These are phyloP conservation scores for Paxillus ammoniavirescens DNA, from an alignment of 768 basidiomycete genomes.

Conservation along the genomic window DNA sequence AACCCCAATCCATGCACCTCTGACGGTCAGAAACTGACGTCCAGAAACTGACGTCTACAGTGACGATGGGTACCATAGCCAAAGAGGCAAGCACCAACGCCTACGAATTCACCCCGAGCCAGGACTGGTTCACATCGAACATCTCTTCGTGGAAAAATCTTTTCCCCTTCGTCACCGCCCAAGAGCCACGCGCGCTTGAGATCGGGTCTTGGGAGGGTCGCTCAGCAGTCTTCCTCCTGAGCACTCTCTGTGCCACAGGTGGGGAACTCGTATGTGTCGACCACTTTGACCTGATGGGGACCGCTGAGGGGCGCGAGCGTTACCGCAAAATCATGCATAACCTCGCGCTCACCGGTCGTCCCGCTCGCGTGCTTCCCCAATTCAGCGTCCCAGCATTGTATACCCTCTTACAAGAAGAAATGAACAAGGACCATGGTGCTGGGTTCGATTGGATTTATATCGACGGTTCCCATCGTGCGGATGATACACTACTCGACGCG, in stretches of 20 bases:
- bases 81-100: slow-evolving; percentile 2
- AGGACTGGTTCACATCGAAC: slow-evolving; percentile 57
- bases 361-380: slow-evolving; percentile 44
- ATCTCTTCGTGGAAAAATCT: slow-evolving; percentile 42
- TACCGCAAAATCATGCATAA: slow-evolving; percentile 46
- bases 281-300: slow-evolving; percentile 54
- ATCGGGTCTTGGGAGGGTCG: slow-evolving; percentile 67
- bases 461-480: slow-evolving; percentile 58
- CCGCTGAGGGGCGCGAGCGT: slow-evolving; percentile 47
- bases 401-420: slow-evolving; percentile 47
- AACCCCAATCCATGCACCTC: not conserved
- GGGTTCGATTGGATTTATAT: slow-evolving; percentile 63
- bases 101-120: slow-evolving; percentile 48
- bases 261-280: slow-evolving; percentile 55
- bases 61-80: slow-evolving; percentile 10
- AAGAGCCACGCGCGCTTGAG: slow-evolving; percentile 48
- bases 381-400: slow-evolving; percentile 55
- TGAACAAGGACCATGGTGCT: slow-evolving; percentile 21
- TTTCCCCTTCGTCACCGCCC: slow-evolving; percentile 37
- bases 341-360: slow-evolving; percentile 42
- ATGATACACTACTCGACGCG: slow-evolving; percentile 60
- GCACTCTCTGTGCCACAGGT: slow-evolving; percentile 41
- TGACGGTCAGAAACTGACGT: not conserved
- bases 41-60: not conserved
- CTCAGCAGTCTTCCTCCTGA: slow-evolving; percentile 54